Conservation (phyloP, 139 green algal species). For the Chlorella sp. region DNA sequence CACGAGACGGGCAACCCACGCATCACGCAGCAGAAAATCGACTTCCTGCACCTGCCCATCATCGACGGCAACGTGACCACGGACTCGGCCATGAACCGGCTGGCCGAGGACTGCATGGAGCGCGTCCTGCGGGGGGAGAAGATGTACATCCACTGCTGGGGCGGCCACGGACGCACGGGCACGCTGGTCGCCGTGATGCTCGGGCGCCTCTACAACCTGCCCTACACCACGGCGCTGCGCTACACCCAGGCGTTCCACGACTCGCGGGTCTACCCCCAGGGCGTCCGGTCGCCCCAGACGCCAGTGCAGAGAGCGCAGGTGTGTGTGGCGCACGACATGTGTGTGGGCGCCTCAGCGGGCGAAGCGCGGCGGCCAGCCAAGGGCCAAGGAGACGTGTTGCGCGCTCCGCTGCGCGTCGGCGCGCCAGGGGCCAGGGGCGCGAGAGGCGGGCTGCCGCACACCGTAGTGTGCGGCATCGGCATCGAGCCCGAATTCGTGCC, state of each 20-base stretch:
- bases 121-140: constrained; percentile 56
- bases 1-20: constrained; percentile 41
- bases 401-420: too few species aligned
- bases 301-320: constrained; percentile 66
- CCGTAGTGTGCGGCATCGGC: too few species aligned
- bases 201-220: constrained; percentile 60
- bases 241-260: constrained; percentile 77
- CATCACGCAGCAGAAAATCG: constrained; percentile 64
- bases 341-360: too few species aligned
- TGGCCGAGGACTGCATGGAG: constrained; percentile 75
- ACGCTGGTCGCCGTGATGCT: constrained; percentile 68
- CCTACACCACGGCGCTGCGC: constrained; percentile 52
- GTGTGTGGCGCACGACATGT: too few species aligned
- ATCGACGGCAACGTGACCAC: constrained; percentile 71
- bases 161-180: constrained; percentile 53
- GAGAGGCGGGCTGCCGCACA: too few species aligned
- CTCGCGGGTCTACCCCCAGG: constrained; percentile 61
- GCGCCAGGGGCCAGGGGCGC: too few species aligned
- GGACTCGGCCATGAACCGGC: constrained; percentile 43
- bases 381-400: too few species aligned
- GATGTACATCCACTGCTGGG: constrained; percentile 82
- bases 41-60: constrained; percentile 79
- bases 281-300: constrained; percentile 69
- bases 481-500: too few species aligned
- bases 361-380: too few species aligned